These are phyloP conservation scores for Neurospora sp. DNA, from an alignment of 2,329 filamentous ascomycete species.

Conservation along the genomic window DNA sequence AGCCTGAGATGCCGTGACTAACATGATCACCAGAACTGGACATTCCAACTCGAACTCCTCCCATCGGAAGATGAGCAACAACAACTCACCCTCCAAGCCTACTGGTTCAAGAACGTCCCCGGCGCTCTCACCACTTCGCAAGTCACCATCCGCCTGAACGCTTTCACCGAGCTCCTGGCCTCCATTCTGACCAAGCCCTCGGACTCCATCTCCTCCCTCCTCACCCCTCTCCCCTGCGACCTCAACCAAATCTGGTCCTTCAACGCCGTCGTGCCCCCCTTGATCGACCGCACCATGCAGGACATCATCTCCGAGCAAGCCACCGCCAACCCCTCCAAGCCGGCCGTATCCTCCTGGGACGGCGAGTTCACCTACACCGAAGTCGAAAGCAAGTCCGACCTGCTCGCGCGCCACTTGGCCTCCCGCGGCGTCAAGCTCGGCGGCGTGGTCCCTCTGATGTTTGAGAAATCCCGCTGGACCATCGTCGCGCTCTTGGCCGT, in stretches of 20 bases:
- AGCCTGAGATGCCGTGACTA: background rate
- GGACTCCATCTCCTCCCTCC: conserved; percentile 1
- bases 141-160: conserved; percentile 1
- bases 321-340: conserved; percentile 24
- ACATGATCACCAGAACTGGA: conserved; percentile 1
- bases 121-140: conserved; percentile 1
- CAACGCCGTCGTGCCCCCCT: conserved; percentile 31
- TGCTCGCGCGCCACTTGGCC: conserved; percentile 30
- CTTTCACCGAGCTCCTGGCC: conserved; percentile 5
- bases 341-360: conserved; percentile 41
- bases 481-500: conserved; percentile 15
- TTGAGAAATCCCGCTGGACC: conserved; percentile 18
- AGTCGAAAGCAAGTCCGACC: conserved; percentile 24
- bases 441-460: conserved; percentile 29
- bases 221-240: conserved; percentile 4
- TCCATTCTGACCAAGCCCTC: conserved; percentile 1
- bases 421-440: conserved; percentile 28
- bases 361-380: conserved; percentile 36
- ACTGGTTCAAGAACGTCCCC: conserved; percentile 5
- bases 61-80: background rate
- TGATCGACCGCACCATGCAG: conserved; percentile 35
- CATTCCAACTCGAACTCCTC: conserved; percentile 5
- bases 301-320: conserved; percentile 34
- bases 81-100: conserved; percentile 1
- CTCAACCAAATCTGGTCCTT: conserved; percentile 7